Evolutionary conservation across 306 rosid species (phyloP).

Genomic region (Rosa multiflora): DNA sequence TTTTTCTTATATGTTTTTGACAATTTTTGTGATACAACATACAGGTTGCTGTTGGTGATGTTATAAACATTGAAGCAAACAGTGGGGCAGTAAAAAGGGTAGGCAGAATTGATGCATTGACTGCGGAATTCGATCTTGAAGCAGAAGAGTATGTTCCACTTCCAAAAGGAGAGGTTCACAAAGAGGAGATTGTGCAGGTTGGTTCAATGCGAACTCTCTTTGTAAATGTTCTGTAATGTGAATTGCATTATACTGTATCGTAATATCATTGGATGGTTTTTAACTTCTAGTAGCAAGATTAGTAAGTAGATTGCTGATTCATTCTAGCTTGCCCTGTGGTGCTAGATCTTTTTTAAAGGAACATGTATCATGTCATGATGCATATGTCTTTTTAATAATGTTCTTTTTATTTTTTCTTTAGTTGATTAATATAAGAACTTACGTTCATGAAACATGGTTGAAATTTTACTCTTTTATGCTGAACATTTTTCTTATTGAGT

Average conservation of each 20-base stretch:
- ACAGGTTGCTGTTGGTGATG: conserved; percentile 97
- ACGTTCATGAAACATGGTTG: background rate
- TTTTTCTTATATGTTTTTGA: background rate
- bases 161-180: conserved; percentile 99
- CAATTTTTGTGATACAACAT: conserved; percentile 16
- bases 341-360: background rate
- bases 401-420: background rate
- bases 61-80: conserved; percentile 88
- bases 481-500: background rate
- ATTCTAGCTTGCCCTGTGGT: background rate
- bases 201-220: conserved; percentile 29
- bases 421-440: background rate
- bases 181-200: conserved; percentile 96
- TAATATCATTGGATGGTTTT: background rate
- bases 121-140: conserved; percentile 96
- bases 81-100: conserved; percentile 98
- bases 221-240: conserved; percentile 12
- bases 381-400: background rate
- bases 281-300: background rate
- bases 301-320: background rate
- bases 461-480: background rate
- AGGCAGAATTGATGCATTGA: conserved; percentile 96
- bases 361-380: background rate
- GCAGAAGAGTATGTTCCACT: conserved; percentile 99
- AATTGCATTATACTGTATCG: conserved; percentile 1